Base-by-base conservation (phyloP, 257 asterid species). In the Rehmannia glutinosa region DNA sequence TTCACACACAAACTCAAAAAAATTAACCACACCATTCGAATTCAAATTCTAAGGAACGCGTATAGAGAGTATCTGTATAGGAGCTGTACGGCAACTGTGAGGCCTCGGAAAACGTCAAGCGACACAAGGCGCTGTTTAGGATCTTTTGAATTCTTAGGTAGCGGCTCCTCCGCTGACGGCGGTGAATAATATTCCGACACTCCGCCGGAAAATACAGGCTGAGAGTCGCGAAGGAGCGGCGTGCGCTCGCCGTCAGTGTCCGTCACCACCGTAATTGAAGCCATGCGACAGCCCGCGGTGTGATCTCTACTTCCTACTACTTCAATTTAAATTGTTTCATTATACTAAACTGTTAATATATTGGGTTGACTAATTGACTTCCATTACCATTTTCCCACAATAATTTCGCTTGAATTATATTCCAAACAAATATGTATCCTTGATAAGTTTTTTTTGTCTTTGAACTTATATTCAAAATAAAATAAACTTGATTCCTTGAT, bases 31-130 rank as follows among this genome's bases (percentile, higher is more conserved):
- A 54, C 19, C 23, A 28, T 15, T 56, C 55, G 70, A 36, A 45
- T 41, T 66, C 15, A 69, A 58, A 54, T 12, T 28, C 60, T 11
- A 59, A 11, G 52, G 15, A 46, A 54, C 73, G 21, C 50, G 33
- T 47, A 17, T 30, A 10, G 24, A 8, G 39, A 51, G 4, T 24
- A 57, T 17, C 32, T 25, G 16, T 17, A 30, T 13, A 58, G 75
- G 57, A 46, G 50, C 47, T 82, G 20, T 83, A 90, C 98, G 42
- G 95, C 95, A 38, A 92, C 90, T 41, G 96, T 87, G 75, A 92
- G 80, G 72, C 98, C 98, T 49, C 98, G 87, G 85, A 92, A 84
- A 62, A 90, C 96, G 75, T 92, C 98, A 46, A 92, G 93, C 56
- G 97, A 92, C 20, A 77, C 82, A 42, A 90, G 84, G 25, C 97